Evolutionary conservation across 2,329 filamentous ascomycete species (phyloP), one percentile per base, ranked within the genome.

Genomic region (Verruconis gallopava): DNA sequence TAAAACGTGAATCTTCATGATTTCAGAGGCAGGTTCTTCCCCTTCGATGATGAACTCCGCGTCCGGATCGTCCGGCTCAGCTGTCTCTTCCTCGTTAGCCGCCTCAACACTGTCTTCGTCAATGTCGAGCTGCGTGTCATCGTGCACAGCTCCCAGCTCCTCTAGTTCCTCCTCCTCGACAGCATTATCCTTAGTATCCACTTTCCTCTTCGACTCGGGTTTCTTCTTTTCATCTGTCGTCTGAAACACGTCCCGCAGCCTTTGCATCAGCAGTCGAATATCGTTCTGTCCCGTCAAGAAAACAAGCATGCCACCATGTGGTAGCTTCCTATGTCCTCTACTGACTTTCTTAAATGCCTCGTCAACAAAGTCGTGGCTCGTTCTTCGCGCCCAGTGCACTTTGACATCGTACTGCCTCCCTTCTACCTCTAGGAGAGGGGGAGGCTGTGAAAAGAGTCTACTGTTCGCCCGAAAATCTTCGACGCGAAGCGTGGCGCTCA

Each of bases 261-360:
- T 75, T 58, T 86, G 91, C 48, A 79, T 81, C n/a, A 98, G 69
- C 37, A 82, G 74, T 33, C 75, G 69, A 46, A 98, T 98, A 57
- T 98, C 93, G 49, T 85, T 85, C 50, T 94, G 85, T 0, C 91
- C 88, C 0, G 91, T 98, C 41, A 98, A 64, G 54, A 98, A 98
- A 1, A 96, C 85, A 17, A 98, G 72, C 56, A 98, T 91, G 5
- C 83, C 85, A 6, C 91, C 91, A 0, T 82, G 78, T 2, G 91
- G 91, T 5, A 98, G 70, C 57, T 95, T 94, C 47, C 76, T 77
- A 59, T 98, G 91, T 1, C 88, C 91, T 55, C 79, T 77, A 49
- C 77, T 80, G 32, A 98, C 79, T 60, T 96, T 98, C 41, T 73
- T 74, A 57, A 86, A 94, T 11, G 80, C 81, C 54, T 96, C 91